phyloP scores from a whole-genome alignment of 2,329 filamentous ascomycete species.

The Verticillium zaregamsianum region DNA sequence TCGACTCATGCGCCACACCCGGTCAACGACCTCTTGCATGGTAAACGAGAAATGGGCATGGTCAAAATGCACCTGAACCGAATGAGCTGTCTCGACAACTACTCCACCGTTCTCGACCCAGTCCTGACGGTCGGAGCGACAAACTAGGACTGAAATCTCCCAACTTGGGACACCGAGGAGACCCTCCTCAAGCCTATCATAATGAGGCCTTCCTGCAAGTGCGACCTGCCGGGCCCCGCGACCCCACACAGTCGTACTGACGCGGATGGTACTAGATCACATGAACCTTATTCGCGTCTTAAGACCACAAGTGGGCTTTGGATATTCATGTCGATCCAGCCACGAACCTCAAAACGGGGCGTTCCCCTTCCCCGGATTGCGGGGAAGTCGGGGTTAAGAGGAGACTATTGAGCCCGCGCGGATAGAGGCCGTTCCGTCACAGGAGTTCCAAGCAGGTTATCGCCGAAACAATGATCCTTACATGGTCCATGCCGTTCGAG shows the following conservation, averaged over 20 bases:
- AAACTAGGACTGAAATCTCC: no score
- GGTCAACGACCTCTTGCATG: no score
- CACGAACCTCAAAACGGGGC: not conserved
- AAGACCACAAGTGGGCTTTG: not conserved
- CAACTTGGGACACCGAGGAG: no score
- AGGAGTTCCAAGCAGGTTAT: not conserved
- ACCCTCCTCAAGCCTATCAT: not conserved
- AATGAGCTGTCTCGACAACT: no score
- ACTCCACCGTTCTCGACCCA: no score
- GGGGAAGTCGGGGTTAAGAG: not conserved
- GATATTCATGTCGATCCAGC: not conserved
- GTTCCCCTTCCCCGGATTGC: not conserved
- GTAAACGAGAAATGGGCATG: no score
- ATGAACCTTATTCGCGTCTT: not conserved
- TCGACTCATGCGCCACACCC: no score
- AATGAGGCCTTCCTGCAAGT: not conserved
- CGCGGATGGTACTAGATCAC: not conserved
- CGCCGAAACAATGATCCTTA: not conserved
- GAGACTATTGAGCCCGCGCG: not conserved
- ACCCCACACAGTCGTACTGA: not conserved
- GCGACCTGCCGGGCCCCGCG: not conserved
- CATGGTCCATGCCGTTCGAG: not conserved
- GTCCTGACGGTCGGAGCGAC: no score
- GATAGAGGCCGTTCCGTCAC: not conserved
- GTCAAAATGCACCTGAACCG: no score